Conservation (phyloP, 495 filamentous ascomycete genomes). For the Tetracladium marchalianum region DNA sequence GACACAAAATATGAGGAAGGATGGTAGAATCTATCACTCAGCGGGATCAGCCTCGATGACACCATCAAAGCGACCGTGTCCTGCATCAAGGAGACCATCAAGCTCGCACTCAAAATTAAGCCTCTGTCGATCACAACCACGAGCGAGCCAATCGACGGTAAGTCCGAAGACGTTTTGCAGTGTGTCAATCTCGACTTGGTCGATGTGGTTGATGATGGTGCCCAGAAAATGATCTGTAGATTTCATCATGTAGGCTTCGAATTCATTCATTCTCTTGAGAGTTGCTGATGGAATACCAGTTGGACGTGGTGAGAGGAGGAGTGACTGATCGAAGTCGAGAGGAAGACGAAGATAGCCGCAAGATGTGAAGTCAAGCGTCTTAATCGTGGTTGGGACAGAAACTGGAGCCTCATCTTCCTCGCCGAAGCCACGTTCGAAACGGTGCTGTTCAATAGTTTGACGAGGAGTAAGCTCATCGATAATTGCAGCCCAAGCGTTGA, state of each 20-base stretch:
- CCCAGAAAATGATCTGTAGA: slow-evolving; percentile 20
- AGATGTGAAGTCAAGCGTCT: slow-evolving; percentile 28
- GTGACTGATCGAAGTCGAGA: slow-evolving; percentile 16
- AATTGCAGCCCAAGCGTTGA: slow-evolving; percentile 28
- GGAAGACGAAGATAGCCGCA: slow-evolving; percentile 34
- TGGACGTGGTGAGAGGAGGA: background rate
- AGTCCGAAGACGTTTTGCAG: slow-evolving; percentile 16
- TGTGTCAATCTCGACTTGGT: slow-evolving; percentile 8
- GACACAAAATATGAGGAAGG: background rate
- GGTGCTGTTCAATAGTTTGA: slow-evolving; percentile 17
- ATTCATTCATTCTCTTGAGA: slow-evolving; percentile 8
- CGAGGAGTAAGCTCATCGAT: slow-evolving; percentile 33
- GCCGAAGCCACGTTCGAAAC: slow-evolving; percentile 13
- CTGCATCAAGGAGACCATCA: slow-evolving; percentile 21
- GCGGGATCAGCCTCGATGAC: slow-evolving; percentile 9
- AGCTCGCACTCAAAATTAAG: slow-evolving; percentile 6
- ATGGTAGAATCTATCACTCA: background rate
- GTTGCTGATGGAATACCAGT: background rate
- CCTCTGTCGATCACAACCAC: background rate
- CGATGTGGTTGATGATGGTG: slow-evolving; percentile 16
- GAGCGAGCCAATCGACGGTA: slow-evolving; percentile 4
- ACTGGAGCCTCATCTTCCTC: background rate
- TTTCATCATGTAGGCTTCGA: slow-evolving; percentile 18
- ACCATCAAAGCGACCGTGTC: slow-evolving; percentile 23
- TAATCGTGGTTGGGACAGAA: slow-evolving; percentile 12